Evolutionary conservation across 164 flowering plant species (phyloP).

Genomic region (Paratinospora sagittata): DNA sequence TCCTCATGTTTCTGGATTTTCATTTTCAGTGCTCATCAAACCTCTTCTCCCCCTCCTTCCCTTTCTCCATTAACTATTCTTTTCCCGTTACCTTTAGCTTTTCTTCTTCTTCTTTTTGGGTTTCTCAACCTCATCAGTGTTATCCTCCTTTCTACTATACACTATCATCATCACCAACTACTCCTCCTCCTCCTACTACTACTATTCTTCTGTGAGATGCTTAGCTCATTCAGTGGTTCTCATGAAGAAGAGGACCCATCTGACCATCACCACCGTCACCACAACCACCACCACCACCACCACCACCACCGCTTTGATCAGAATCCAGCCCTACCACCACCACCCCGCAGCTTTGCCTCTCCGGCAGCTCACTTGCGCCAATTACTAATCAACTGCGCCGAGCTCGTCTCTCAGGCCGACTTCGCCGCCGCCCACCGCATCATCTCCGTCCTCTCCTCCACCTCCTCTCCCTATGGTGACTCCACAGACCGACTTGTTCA

Average conservation of each 20-base stretch:
- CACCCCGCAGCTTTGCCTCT: constrained; percentile 15
- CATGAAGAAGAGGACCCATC: constrained; percentile 28
- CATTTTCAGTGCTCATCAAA: constrained; percentile 9
- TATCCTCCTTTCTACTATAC: background rate
- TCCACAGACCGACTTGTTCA: constrained; percentile 63
- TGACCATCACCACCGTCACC: constrained; percentile 20
- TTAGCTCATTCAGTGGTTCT: constrained; percentile 26
- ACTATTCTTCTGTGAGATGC: constrained; percentile 19
- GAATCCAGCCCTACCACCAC: constrained; percentile 3
- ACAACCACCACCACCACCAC: constrained; percentile 9
- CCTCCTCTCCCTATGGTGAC: constrained; percentile 69
- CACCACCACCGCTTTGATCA: constrained; percentile 5
- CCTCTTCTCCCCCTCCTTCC: background rate
- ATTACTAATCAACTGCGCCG: constrained; percentile 60
- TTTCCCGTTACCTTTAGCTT: no score
- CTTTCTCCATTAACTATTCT: constrained; percentile 1
- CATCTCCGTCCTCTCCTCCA: constrained; percentile 46
- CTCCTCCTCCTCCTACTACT: background rate
- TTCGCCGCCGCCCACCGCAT: constrained; percentile 57
- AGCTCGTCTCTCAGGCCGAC: constrained; percentile 58
- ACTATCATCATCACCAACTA: background rate
- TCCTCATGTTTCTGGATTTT: constrained; percentile 17
- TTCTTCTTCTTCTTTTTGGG: constrained; percentile 15
- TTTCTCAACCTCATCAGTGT: constrained; percentile 9
- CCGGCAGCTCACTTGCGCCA: constrained; percentile 52